Evolutionary conservation across 148 eudicot species (phyloP), one percentile per base, ranked within the genome.

Genomic region (Bassia scoparia): DNA sequence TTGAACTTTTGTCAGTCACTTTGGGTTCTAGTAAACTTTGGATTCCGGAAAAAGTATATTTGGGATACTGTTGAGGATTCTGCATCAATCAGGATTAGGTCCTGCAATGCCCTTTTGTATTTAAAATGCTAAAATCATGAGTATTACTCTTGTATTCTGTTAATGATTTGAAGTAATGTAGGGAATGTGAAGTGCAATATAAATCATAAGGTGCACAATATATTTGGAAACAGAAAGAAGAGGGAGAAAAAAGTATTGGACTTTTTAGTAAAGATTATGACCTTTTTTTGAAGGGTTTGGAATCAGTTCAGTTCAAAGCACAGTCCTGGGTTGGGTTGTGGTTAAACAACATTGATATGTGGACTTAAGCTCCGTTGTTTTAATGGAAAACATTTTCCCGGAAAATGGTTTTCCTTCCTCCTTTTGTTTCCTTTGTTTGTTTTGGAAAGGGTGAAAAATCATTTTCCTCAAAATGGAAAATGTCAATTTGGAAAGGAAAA

Each of bases 171-270:
- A 33, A 70, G n/a, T 54, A 1, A 16, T 27, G 41, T 12, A n/a
- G 37, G 18, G 60, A 52, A 13, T 48, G 26, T 68, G 41, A 33
- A 69, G 61, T 69, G 61, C 38, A n/a, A n/a, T n/a, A n/a, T n/a
- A n/a, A n/a, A 33, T 52, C 26, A 53, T 4, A 53, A n/a, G n/a
- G n/a, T n/a, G 18, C 67, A 33, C 35, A 7, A 35, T 3, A 62
- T 62, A 21, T 41, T 17, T 60, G 3, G 30, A 24, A 29, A 4
- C 4, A 18, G 9, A 30, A 2, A 10, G 17, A 62, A 18, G 9
- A 30, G 1, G 14, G 17, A 62, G 35, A 5, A 8, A 61, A 11
- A 61, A 18, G 5, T 33, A 29, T 8, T 21, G 44, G 17, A 62
- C n/a, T n/a, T n/a, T n/a, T n/a, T n/a, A n/a, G n/a, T n/a, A n/a